Conservation (phyloP, 1,284 basidiomycete genomes). For the Tilletiaria anomala region DNA sequence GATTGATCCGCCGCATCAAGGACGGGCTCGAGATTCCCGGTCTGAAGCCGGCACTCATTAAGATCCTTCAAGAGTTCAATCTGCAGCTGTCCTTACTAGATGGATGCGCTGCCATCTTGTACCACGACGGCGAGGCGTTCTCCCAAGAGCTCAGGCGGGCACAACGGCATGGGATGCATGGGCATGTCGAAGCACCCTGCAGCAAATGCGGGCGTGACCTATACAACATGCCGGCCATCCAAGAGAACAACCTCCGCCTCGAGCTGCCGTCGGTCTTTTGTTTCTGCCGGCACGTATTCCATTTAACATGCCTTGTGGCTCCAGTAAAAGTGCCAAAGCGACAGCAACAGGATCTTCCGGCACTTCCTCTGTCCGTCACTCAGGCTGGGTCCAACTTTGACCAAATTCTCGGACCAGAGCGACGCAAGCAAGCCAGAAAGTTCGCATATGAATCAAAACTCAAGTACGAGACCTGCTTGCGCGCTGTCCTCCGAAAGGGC, state of each 20-base stretch:
- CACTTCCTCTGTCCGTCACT: too few relatives aligned
- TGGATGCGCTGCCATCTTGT: constrained; percentile 26
- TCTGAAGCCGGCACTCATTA: constrained; percentile 81
- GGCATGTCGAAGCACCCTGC: constrained; percentile 10
- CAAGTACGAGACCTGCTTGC: too few relatives aligned
- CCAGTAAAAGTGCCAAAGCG: too few relatives aligned
- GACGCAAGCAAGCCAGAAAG: too few relatives aligned
- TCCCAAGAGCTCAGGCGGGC: constrained; percentile 7
- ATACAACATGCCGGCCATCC: constrained; percentile 3
- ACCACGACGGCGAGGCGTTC: constrained; percentile 18
- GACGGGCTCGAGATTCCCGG: constrained; percentile 92
- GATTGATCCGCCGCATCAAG: constrained; percentile 81
- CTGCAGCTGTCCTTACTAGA: constrained; percentile 46
- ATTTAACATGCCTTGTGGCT: constrained; percentile 16
- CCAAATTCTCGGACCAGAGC: too few relatives aligned
- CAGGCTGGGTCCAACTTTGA: too few relatives aligned
- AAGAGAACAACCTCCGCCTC: constrained; percentile 2
- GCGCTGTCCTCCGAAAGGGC: too few relatives aligned
- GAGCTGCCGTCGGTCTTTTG: constrained; percentile 17
- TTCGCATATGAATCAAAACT: too few relatives aligned
- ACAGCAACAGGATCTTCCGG: too few relatives aligned
- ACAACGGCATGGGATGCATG: neutral
- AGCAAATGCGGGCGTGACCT: constrained; percentile 12
- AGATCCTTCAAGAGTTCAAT: constrained; percentile 91
- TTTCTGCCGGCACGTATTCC: constrained; percentile 28